Evolutionary conservation across 495 filamentous ascomycete species (phyloP).

Genomic region (Cercophora newfieldiana): DNA sequence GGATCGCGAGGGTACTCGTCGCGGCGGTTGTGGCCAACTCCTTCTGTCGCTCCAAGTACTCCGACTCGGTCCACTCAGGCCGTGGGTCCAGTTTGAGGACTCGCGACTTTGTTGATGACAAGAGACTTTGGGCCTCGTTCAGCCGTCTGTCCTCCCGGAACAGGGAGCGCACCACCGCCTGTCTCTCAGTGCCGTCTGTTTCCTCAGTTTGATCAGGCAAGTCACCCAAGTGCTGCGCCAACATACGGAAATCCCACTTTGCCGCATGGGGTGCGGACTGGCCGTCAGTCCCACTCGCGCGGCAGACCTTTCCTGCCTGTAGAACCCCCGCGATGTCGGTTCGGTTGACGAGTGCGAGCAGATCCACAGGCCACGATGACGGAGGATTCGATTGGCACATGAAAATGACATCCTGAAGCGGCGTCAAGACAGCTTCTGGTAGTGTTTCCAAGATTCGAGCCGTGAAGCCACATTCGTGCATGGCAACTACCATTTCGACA

Average conservation of each 20-base stretch:
- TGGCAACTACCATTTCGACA: constrained; percentile 57
- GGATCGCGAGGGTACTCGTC: constrained; percentile 81
- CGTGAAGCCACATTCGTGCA: constrained; percentile 61
- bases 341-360: constrained; percentile 76
- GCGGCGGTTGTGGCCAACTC: constrained; percentile 81
- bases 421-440: constrained; percentile 76
- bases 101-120: constrained; percentile 75
- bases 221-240: constrained; percentile 48
- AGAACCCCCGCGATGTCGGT: constrained; percentile 77
- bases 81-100: constrained; percentile 74
- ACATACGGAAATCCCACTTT: constrained; percentile 69
- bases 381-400: constrained; percentile 80
- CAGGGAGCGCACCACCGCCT: constrained; percentile 75
- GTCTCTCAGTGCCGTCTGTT: constrained; percentile 68
- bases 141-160: constrained; percentile 91
- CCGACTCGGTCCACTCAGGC: constrained; percentile 76
- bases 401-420: constrained; percentile 80
- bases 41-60: constrained; percentile 92
- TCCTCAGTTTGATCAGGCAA: constrained; percentile 45
- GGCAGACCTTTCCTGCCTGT: constrained; percentile 45
- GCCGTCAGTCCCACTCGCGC: constrained; percentile 37
- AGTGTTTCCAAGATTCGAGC: constrained; percentile 68
- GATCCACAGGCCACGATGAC: constrained; percentile 65
- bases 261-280: constrained; percentile 64
- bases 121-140: constrained; percentile 72